Evolutionary conservation across 2,329 filamentous ascomycete genomes (phyloP).

Genomic region (Cucurbitaria berberidis): DNA sequence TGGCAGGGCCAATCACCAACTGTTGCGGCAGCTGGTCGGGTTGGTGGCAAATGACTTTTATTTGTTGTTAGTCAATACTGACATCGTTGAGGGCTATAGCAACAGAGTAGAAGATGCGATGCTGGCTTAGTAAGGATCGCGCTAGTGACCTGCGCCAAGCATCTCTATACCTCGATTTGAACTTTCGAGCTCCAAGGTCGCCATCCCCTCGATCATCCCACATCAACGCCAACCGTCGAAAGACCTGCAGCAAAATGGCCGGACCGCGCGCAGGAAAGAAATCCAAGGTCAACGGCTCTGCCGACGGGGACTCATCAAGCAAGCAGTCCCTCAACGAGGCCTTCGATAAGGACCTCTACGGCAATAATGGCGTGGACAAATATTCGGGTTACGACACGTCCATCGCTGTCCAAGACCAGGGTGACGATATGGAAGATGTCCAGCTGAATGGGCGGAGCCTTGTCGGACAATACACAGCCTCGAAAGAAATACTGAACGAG

Average conservation of each 20-base stretch:
- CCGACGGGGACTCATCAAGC: conserved; percentile 79
- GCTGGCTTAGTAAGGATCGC: not conserved
- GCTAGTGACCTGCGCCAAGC: conserved; percentile 20
- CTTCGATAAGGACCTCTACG: conserved; percentile 87
- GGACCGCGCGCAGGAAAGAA: conserved; percentile 64
- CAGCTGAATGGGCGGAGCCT: conserved; percentile 72
- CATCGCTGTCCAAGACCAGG: conserved; percentile 78
- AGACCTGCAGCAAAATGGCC: conserved; percentile 42
- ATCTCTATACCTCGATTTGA: conserved; percentile 7
- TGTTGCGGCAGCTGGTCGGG: not conserved
- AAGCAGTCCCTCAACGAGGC: conserved; percentile 91
- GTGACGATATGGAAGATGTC: conserved; percentile 77
- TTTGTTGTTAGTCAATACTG: not conserved
- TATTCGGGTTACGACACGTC: conserved; percentile 91
- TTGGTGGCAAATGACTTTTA: not conserved
- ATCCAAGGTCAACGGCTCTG: conserved; percentile 78
- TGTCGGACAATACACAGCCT: conserved; percentile 95
- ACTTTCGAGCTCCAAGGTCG: conserved; percentile 18
- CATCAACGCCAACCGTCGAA: conserved; percentile 14
- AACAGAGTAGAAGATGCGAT: not conserved
- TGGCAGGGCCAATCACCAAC: not conserved
- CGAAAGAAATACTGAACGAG: conserved; percentile 89
- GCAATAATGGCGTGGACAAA: conserved; percentile 75
- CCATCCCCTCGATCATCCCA: conserved; percentile 20
- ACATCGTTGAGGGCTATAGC: not conserved